phyloP scores from a whole-genome alignment of 2,329 filamentous ascomycete species.

The Xylaria polymorpha region DNA sequence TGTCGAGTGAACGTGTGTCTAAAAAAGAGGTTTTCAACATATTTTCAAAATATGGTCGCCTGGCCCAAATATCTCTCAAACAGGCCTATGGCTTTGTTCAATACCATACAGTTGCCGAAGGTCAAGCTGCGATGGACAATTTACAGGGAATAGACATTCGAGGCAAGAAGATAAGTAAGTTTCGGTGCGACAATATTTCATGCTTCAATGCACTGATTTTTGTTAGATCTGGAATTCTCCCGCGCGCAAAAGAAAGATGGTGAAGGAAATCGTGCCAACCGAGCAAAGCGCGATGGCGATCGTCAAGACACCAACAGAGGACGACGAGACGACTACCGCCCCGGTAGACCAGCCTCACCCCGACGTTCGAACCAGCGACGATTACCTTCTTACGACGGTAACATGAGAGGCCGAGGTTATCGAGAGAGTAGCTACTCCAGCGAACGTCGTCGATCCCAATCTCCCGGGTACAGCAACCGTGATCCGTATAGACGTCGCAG shows the following conservation, averaged over 20 bases:
- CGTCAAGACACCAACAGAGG: conserved; percentile 49
- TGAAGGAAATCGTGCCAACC: conserved; percentile 69
- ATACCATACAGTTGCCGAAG: conserved; percentile 82
- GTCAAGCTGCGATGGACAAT: conserved; percentile 76
- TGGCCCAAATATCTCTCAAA: conserved; percentile 96
- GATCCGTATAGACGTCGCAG: conserved; percentile 74
- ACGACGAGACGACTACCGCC: conserved; percentile 47
- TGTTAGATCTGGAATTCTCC: conserved; percentile 85
- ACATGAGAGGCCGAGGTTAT: conserved; percentile 53
- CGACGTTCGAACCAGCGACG: conserved; percentile 51
- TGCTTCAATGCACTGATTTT: conserved; percentile 30
- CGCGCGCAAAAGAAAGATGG: conserved; percentile 85
- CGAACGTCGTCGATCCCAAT: conserved; percentile 74
- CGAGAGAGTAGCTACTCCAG: conserved; percentile 53
- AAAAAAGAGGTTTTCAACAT: conserved; percentile 94
- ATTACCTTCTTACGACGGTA: conserved; percentile 49
- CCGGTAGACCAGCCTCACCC: conserved; percentile 44
- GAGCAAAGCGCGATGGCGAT: conserved; percentile 61
- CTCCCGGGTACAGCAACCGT: conserved; percentile 63
- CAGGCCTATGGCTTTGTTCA: conserved; percentile 98
- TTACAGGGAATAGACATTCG: conserved; percentile 85
- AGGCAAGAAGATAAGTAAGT: conserved; percentile 93
- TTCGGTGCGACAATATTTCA: not conserved
- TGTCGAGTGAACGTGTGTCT: conserved; percentile 91
- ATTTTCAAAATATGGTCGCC: conserved; percentile 84